Percentiles rank a stretch among this genome's conserved stretches.
Evolutionary conservation across 2,329 filamentous ascomycete species (phyloP).

Genomic region (Alternaria tenuissima): DNA sequence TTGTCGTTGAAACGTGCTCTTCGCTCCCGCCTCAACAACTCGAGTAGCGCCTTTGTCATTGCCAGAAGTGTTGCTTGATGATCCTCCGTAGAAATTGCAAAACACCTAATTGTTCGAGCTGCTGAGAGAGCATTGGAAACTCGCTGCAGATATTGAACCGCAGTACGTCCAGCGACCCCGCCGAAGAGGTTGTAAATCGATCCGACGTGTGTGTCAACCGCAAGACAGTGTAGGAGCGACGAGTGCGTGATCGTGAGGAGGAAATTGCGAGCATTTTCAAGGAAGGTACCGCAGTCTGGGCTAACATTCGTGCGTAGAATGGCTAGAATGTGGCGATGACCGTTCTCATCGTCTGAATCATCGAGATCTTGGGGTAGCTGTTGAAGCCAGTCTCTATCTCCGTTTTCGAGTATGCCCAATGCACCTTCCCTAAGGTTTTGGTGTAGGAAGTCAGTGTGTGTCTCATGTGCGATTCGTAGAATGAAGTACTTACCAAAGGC

Average conservation of each 20-base stretch:
- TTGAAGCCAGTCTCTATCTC: constrained; percentile 44
- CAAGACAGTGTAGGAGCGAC: constrained; percentile 44
- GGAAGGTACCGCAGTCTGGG: constrained; percentile 9
- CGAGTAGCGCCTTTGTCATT: constrained; percentile 22
- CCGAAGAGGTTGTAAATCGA: constrained; percentile 48
- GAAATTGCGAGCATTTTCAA: constrained; percentile 22
- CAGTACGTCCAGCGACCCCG: constrained; percentile 41
- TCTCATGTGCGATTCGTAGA: background rate
- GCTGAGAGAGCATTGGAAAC: constrained; percentile 24
- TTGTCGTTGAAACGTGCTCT: constrained; percentile 34
- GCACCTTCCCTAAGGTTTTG: constrained; percentile 26
- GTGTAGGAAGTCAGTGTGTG: background rate
- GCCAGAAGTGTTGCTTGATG: constrained; percentile 18
- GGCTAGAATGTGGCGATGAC: constrained; percentile 38
- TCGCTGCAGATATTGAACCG: constrained; percentile 43
- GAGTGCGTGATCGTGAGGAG: constrained; percentile 46
- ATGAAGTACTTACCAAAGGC: constrained; percentile 26
- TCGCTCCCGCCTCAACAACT: constrained; percentile 29
- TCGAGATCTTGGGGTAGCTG: constrained; percentile 45
- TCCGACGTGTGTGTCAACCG: constrained; percentile 47
- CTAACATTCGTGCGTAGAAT: constrained; percentile 25
- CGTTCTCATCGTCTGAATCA: constrained; percentile 29
- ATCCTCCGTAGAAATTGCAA: background rate
- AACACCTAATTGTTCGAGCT: background rate
- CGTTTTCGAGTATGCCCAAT: constrained; percentile 35